Conservation (phyloP, 2,329 filamentous ascomycete genomes). For the Pseudogymnoascus sp. region DNA sequence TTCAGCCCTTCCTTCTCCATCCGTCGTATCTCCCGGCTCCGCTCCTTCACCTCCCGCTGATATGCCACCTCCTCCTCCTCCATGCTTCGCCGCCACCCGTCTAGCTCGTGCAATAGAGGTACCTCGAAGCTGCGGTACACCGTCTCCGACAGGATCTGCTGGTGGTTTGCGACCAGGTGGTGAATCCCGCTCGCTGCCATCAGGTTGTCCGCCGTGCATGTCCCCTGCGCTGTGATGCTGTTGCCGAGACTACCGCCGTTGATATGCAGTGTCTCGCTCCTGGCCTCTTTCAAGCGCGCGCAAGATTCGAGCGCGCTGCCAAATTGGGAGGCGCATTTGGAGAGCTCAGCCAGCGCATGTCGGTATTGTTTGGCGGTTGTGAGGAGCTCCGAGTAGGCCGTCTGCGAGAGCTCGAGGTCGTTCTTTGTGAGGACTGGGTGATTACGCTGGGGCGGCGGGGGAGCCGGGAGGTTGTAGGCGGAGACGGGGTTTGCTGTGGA, state of each 20-base stretch:
- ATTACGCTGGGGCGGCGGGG: conserved; percentile 51
- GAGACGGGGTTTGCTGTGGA: conserved; percentile 55
- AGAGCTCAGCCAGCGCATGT: conserved; percentile 52
- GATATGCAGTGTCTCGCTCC: conserved; percentile 47
- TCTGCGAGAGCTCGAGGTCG: conserved; percentile 56
- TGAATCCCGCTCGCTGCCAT: conserved; percentile 57
- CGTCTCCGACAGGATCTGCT: conserved; percentile 61
- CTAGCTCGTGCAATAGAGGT: conserved; percentile 60
- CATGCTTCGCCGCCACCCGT: conserved; percentile 55
- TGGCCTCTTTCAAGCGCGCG: conserved; percentile 59
- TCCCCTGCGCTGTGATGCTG: conserved; percentile 41
- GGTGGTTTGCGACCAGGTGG: conserved; percentile 61
- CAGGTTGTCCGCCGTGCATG: conserved; percentile 56
- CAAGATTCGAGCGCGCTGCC: conserved; percentile 59
- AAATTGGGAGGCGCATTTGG: conserved; percentile 54
- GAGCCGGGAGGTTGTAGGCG: conserved; percentile 48
- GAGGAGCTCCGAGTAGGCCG: conserved; percentile 55
- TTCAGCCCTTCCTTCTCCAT: conserved; percentile 59
- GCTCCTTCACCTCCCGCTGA: conserved; percentile 44
- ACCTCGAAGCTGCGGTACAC: conserved; percentile 63
- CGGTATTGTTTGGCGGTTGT: conserved; percentile 57
- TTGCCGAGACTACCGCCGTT: conserved; percentile 19
- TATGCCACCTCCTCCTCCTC: conserved; percentile 59
- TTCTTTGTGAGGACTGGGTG: conserved; percentile 51
- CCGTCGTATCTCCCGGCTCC: conserved; percentile 52